Base-by-base conservation (phyloP, 129 eudicot species). In the Smallanthus sonchifolius region DNA sequence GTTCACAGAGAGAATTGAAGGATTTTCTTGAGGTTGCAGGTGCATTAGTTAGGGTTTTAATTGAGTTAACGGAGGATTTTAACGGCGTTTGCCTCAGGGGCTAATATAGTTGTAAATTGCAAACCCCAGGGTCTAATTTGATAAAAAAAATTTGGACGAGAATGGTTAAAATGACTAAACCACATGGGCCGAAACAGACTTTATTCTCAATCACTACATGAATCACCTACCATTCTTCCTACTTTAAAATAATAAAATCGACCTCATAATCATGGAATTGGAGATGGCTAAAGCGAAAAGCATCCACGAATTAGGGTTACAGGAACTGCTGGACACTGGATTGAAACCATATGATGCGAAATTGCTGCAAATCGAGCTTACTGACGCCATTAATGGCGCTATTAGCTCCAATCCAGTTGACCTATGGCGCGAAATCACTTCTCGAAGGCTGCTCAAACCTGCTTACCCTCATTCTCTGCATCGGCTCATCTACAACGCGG, bases 381-480 rank as follows among this genome's bases (percentile, higher is more conserved):
- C 83, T 40, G 37, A 75, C 14, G 79, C 84, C 63, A 80, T 76
- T 44, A 9, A 30, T 55, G 34, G 36, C 34, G 40, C 64, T 10
- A 51, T 63, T 61, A 54, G 71, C 44, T 76, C 69, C 37, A 80
- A 67, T 49, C 80, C 86, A 14, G 79, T 72, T 84, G 87, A 83
- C 72, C 4, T 91, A 47, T 94, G 99, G 99, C 84, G 87, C 38
- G 76, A 74, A 52, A 48, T 94, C 75, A 81, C 73, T 34, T 83
- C 80, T 24, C 83, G 87, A 67, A 88, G 73, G 75, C 19, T 88
- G 84, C 70, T 94, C 24, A 69, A 75, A 52, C 97, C 99, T 39
- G 84, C 75, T 67, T 80, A 86, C 65, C 99, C 99, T 7, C 89
- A 91, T 61, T 44, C 87, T 10, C 69, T 94, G 13, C 99, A 94